Evolutionary conservation across 208 protist genomes (phyloP).

Genomic region (Kentomonas sorsogonicus): DNA sequence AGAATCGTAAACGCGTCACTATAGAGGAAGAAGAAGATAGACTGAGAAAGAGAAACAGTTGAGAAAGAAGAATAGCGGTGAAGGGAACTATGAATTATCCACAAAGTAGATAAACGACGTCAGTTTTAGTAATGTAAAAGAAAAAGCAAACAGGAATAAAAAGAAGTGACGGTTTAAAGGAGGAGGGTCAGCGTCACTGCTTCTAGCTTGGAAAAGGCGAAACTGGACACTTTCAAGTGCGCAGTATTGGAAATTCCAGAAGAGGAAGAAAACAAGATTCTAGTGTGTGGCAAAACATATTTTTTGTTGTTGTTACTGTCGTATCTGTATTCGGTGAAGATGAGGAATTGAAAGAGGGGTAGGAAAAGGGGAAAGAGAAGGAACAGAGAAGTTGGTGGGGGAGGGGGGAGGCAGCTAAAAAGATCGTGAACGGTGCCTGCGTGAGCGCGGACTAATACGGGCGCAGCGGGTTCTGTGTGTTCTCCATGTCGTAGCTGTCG

Average conservation of each 20-base stretch:
- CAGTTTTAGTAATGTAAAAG: slow-evolving; percentile 11
- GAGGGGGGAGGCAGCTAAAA: not conserved
- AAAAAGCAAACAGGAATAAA: slow-evolving; percentile 12
- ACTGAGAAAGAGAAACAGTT: not conserved
- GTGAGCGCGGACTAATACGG: slow-evolving; percentile 5
- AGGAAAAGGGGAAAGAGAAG: slow-evolving; percentile 1
- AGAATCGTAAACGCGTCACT: not conserved
- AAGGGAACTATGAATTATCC: not conserved
- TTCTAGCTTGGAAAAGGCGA: no score
- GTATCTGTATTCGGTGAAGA: not conserved
- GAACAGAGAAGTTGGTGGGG: not conserved
- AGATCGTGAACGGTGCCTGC: not conserved
- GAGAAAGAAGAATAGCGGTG: not conserved
- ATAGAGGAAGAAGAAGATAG: not conserved
- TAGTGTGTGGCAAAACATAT: no score
- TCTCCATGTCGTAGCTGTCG: slow-evolving; percentile 19
- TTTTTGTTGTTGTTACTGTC: not conserved
- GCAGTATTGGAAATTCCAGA: no score
- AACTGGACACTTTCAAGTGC: not conserved
- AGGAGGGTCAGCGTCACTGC: not conserved
- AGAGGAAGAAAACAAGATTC: no score
- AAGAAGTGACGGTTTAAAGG: not conserved
- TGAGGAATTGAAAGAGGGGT: slow-evolving; percentile 9
- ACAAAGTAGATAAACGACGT: not conserved
- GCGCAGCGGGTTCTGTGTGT: slow-evolving; percentile 24